A percentile compares a stretch with the other conserved stretches of the same genome.
Evolutionary conservation across 176 grass and related monocot genomes (phyloP).

Genomic region (Microstegium vimineum): DNA sequence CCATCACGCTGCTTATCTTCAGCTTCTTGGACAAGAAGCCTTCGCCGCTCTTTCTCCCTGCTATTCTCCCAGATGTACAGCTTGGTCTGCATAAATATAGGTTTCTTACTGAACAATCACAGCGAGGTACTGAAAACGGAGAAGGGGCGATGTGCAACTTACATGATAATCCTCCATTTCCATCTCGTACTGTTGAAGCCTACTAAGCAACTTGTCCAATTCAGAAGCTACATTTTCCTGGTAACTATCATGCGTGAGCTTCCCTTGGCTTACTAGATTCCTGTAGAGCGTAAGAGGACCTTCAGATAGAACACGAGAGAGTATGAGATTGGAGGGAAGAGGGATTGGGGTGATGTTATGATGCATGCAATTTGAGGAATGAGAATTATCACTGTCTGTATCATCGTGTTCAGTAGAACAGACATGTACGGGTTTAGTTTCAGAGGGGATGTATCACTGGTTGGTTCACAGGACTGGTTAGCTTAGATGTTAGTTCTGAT

Average conservation of each 20-base stretch:
- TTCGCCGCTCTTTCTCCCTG: conserved; percentile 64
- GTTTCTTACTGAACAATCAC: neutral
- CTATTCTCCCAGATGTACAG: conserved; percentile 68
- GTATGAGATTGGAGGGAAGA: neutral
- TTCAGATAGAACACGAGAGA: conserved; percentile 43
- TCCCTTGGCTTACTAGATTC: conserved; percentile 65
- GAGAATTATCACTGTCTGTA: neutral
- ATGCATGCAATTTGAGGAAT: neutral
- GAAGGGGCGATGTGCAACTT: neutral
- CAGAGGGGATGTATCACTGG: too few species aligned
- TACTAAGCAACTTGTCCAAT: conserved; percentile 56
- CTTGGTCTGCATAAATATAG: conserved; percentile 38
- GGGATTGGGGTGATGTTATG: neutral
- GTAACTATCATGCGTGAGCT: conserved; percentile 65
- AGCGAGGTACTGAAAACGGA: neutral
- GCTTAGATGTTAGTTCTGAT: neutral
- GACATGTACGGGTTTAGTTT: neutral
- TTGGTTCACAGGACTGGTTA: neutral
- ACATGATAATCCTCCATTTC: conserved; percentile 99
- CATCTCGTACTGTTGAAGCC: conserved; percentile 71
- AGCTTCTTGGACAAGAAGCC: conserved; percentile 76
- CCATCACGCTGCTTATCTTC: conserved; percentile 71
- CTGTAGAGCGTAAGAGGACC: conserved; percentile 78
- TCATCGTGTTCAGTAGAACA: neutral
- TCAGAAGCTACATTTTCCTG: conserved; percentile 80